Evolutionary conservation across 345 rosid genomes (phyloP).

Genomic region (Toxicodendron radicans): DNA sequence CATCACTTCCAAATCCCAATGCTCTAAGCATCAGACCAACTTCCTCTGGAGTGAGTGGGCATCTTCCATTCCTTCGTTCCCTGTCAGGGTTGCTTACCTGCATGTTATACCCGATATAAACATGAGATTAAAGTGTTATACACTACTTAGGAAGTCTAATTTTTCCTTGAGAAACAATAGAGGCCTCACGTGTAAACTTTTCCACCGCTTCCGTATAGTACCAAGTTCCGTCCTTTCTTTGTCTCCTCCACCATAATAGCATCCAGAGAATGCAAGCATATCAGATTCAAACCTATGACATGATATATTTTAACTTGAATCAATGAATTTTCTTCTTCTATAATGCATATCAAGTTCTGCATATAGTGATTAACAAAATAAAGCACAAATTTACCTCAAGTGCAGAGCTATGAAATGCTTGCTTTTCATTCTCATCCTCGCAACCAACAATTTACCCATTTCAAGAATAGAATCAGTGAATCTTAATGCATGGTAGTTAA

Average conservation of each 20-base stretch:
- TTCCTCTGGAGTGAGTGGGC: no score
- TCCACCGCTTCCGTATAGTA: constrained; percentile 82
- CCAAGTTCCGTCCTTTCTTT: constrained; percentile 76
- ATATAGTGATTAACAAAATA: neutral
- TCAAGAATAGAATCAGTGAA: constrained; percentile 62
- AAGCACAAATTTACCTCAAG: constrained; percentile 55
- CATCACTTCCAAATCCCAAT: constrained; percentile 77
- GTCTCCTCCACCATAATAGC: constrained; percentile 90
- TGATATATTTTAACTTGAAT: constrained; percentile 13
- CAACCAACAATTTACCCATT: constrained; percentile 64
- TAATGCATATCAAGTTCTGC: neutral
- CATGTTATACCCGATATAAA: constrained; percentile 19
- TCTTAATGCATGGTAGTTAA: constrained; percentile 78
- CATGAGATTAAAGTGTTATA: constrained; percentile 3
- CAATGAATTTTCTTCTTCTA: neutral
- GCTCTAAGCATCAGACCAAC: constrained; percentile 52
- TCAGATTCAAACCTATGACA: constrained; percentile 86
- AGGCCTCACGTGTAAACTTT: constrained; percentile 67
- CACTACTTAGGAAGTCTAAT: neutral
- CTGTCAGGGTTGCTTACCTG: constrained; percentile 59
- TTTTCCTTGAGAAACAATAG: constrained; percentile 1
- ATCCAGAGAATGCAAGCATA: constrained; percentile 97
- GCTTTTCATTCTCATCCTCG: constrained; percentile 70
- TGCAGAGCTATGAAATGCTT: constrained; percentile 80
- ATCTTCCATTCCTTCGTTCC: no score